Base-by-base conservation (phyloP, 2,329 filamentous ascomycete species). In the Lasiodiplodia sp. region DNA sequence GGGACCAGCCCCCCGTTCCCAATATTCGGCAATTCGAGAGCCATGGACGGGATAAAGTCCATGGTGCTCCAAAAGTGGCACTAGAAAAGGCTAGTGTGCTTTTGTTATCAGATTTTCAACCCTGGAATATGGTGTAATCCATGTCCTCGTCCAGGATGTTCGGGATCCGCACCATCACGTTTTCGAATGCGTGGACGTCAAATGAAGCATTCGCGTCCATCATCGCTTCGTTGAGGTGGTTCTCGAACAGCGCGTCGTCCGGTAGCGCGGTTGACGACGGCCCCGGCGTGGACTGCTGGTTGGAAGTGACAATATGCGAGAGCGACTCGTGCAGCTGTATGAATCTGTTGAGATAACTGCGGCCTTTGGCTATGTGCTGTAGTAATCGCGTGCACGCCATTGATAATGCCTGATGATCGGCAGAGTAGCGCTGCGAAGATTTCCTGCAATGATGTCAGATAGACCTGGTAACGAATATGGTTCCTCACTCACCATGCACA, bases 311-410 rank as follows among this genome's bases (percentile, higher is more conserved):
- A 12, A 28, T 28, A 10, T 14, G 57, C n/a, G 57, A 44, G 4
- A 60, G 57, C 7, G 38, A 47, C 2, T 60, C 57, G 23, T 60
- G 38, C 57, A 44, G 18, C 11, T 60, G 55, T 11, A 47, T n/a
- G 31, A 31, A 60, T 18, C 28, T 60, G 37, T 16, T 60, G 23
- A 31, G 28, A 18, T 47, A 21, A 25, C 28, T 18, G 11, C 38
- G 37, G 37, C 38, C 57, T n/a, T 60, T 60, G 2, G 23, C 57
- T 23, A 60, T 21, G 21, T 60, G 57, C 25, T 60, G 21, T 8
- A 60, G 21, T 28, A 60, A 18, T 21, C 25, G 37, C 8, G 21
- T 60, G 25, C 38, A 60, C n/a, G 23, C 10, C 2, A 23, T 12
- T 18, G 23, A 60, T 7, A 60, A 23, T 25, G 44, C 57, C 31